Conservation (phyloP, 192 early-diverging fungal genomes). For the Lunasporangiospora selenospora region DNA sequence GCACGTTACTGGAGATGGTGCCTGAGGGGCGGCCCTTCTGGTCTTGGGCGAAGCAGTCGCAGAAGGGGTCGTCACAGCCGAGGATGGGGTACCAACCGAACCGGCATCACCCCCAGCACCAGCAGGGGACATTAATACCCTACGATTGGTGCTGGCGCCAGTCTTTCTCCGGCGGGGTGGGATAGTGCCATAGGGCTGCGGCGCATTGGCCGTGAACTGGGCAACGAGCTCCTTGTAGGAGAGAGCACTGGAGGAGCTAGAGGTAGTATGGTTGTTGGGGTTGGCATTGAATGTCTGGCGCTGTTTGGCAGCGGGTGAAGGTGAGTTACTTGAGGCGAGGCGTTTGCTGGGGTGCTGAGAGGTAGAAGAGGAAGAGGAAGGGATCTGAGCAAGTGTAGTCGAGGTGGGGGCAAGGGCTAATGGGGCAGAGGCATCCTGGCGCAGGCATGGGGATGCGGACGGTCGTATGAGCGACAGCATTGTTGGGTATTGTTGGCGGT, state of each 20-base stretch:
- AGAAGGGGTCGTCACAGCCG: too few relatives aligned
- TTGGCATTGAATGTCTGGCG: too few relatives aligned
- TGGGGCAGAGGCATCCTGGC: slow-evolving; percentile 4
- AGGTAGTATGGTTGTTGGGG: too few relatives aligned
- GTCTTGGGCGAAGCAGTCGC: too few relatives aligned
- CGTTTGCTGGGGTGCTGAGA: background rate
- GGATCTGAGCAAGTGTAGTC: slow-evolving; percentile 4
- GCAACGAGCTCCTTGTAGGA: slow-evolving; percentile 44
- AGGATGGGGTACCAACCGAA: too few relatives aligned
- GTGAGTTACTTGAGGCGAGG: too few relatives aligned
- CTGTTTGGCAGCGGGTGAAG: too few relatives aligned
- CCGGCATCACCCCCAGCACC: too few relatives aligned
- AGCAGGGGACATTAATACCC: too few relatives aligned
- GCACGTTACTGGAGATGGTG: too few relatives aligned
- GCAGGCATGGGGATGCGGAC: slow-evolving; percentile 34
- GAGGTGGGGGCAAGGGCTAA: background rate
- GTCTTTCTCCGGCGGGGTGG: slow-evolving; percentile 28
- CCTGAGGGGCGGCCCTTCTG: too few relatives aligned
- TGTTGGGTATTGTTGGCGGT: background rate
- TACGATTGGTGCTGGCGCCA: background rate
- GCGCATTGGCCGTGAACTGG: slow-evolving; percentile 40
- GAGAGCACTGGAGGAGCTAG: background rate
- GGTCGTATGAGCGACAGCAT: slow-evolving; percentile 48
- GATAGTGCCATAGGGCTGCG: slow-evolving; percentile 41
- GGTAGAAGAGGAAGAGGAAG: slow-evolving; percentile 7